These are phyloP conservation scores for Talaromyces thailandensis DNA, from an alignment of 495 filamentous ascomycete genomes.

Conservation along the genomic window DNA sequence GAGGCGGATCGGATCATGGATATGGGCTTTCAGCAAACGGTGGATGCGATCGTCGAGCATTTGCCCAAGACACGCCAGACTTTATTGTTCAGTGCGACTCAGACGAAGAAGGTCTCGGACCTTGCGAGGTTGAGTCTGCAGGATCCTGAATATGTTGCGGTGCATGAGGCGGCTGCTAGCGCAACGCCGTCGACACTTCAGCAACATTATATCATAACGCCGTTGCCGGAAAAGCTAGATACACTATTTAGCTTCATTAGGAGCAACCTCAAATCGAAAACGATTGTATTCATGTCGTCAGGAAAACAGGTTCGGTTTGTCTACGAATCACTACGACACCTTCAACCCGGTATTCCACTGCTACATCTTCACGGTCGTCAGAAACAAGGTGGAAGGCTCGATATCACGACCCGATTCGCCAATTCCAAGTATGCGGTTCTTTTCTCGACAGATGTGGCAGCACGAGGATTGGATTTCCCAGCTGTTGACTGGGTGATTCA, in stretches of 20 bases:
- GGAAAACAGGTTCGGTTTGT: constrained; percentile 96
- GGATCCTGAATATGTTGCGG: constrained; percentile 90
- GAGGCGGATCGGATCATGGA: constrained; percentile 97
- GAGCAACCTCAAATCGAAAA: constrained; percentile 81
- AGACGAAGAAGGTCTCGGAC: constrained; percentile 90
- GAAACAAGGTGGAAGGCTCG: constrained; percentile 78
- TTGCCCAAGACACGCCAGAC: constrained; percentile 83
- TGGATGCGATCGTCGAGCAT: constrained; percentile 92
- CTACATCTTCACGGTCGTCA: constrained; percentile 92
- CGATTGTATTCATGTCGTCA: constrained; percentile 86
- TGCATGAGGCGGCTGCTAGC: constrained; percentile 72
- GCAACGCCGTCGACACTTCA: constrained; percentile 79
- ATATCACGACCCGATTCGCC: constrained; percentile 76
- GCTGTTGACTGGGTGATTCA: constrained; percentile 98
- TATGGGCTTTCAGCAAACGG: constrained; percentile 87
- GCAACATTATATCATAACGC: constrained; percentile 83
- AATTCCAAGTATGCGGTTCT: constrained; percentile 72
- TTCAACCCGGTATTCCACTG: constrained; percentile 93
- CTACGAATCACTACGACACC: constrained; percentile 83
- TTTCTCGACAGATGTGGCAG: constrained; percentile 92
- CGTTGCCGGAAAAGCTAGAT: constrained; percentile 79
- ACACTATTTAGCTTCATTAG: constrained; percentile 88
- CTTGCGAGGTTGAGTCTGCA: constrained; percentile 78
- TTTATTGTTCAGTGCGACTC: constrained; percentile 89
- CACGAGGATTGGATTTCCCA: constrained; percentile 89